Percentiles rank a stretch among this genome's conserved stretches.
Evolutionary conservation across 1,139 yeast genomes (phyloP).

Genomic region (Scheffersomyces illinoinensis): DNA sequence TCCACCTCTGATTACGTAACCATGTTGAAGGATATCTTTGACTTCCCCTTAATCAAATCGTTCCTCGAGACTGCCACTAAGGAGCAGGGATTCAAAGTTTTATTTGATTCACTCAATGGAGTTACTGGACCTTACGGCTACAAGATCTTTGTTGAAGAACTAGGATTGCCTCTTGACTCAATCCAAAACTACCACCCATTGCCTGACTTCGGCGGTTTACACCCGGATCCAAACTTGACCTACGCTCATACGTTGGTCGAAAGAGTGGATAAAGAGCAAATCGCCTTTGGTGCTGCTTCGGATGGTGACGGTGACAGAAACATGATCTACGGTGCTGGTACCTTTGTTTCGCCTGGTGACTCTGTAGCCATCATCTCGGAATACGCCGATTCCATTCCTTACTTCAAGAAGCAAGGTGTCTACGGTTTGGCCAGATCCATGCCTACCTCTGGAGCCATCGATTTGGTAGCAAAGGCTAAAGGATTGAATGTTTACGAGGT

Average conservation of each 20-base stretch:
- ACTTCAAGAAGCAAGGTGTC: conserved; percentile 82
- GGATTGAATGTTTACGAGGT: conserved; percentile 85
- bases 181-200: conserved; percentile 78
- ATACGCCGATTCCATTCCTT: conserved; percentile 85
- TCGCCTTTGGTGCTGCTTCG: conserved; percentile 96
- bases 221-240: conserved; percentile 97
- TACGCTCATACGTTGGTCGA: conserved; percentile 89
- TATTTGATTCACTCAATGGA: conserved; percentile 92
- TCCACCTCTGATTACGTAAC: conserved; percentile 75
- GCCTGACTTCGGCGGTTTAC: conserved; percentile 95
- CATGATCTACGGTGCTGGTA: conserved; percentile 95
- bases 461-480: conserved; percentile 80
- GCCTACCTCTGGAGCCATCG: conserved; percentile 97
- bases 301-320: conserved; percentile 99
- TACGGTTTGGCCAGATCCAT: conserved; percentile 96
- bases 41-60: conserved; percentile 74
- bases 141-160: conserved; percentile 79
- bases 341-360: conserved; percentile 98
- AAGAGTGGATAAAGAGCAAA: conserved; percentile 73
- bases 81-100: conserved; percentile 59
- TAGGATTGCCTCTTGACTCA: conserved; percentile 69
- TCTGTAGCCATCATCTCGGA: conserved; percentile 97
- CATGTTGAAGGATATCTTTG: conserved; percentile 84
- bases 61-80: conserved; percentile 55
- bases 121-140: conserved; percentile 97